Conservation (phyloP, 768 basidiomycete genomes). For the Xerocomellus intermedius region DNA sequence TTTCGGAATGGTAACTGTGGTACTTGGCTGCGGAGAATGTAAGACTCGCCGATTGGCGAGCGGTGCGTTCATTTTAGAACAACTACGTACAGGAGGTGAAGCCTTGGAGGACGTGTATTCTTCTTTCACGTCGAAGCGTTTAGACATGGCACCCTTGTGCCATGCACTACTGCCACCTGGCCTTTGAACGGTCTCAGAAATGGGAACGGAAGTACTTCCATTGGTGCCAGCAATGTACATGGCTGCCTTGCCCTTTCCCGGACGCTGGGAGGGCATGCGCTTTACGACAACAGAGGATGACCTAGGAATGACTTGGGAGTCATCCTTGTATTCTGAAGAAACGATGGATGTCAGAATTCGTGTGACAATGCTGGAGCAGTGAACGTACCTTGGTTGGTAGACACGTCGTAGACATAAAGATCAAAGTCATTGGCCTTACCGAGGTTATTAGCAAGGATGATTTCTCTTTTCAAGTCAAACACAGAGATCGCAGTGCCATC, state of each 20-base stretch:
- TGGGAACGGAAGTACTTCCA: conserved; percentile 40
- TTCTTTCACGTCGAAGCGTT: conserved; percentile 86
- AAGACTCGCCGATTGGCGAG: conserved; percentile 26
- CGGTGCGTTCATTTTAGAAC: conserved; percentile 23
- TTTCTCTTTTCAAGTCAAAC: conserved; percentile 98
- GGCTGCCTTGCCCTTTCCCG: conserved; percentile 79
- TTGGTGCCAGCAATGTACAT: conserved; percentile 63
- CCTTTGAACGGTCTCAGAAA: conserved; percentile 46
- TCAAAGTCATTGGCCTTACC: conserved; percentile 98
- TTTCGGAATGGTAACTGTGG: conserved; percentile 35
- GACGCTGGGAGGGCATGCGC: conserved; percentile 77
- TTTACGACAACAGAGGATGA: conserved; percentile 94
- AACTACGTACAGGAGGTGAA: conserved; percentile 32
- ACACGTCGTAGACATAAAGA: conserved; percentile 79
- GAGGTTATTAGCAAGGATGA: conserved; percentile 94
- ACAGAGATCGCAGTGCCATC: conserved; percentile 99
- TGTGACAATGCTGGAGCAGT: not conserved
- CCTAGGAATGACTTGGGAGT: conserved; percentile 86
- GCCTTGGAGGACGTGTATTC: conserved; percentile 39
- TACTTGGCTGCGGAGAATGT: conserved; percentile 36
- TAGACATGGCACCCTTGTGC: conserved; percentile 79
- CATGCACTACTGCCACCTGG: conserved; percentile 46
- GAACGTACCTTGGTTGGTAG: conserved; percentile 80
- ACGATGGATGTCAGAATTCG: not conserved
- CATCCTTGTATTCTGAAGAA: conserved; percentile 81